Base-by-base conservation (phyloP, 2,329 filamentous ascomycete species). In the Pseudomassariella vexata region DNA sequence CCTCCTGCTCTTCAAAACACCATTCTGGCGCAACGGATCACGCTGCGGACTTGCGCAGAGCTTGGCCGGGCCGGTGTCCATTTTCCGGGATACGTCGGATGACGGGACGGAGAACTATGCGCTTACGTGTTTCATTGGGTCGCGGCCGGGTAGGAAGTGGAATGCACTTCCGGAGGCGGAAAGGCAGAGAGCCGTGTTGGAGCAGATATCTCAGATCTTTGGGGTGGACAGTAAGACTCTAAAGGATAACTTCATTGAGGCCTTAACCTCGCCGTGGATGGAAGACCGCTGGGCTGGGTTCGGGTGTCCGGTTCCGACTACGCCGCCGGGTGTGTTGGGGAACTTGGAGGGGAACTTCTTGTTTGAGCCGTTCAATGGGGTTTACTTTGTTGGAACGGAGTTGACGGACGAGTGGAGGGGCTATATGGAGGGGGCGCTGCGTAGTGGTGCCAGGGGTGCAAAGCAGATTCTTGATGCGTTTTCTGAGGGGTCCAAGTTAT, bases 381-480 rank as follows among this genome's bases (percentile, higher is more conserved):
- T 74, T 4, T 63, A 75, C 41, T 77, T 75, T 41, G 68, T 62
- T 3, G 72, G 73, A 0, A 74, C 71, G 0, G 73, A 77, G 53
- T 69, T 63, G 1, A 60, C 64, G 1, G 55, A 45, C 3, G 61
- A 68, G 36, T 76, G 71, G 71, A 69, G 66, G 34, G 71, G 72
- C 0, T 76, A 75, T 44, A 74, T 77, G 68, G 73, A 77, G 38
- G 73, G 73, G 2, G 73, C 73, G 0, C 52, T 76, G 9, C 43
- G 62, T 5, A 63, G 56, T 30, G 72, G 73, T 2, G 56, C n/a
- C n/a, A n/a, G n/a, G n/a, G n/a, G n/a, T n/a, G n/a, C n/a, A n/a
- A n/a, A n/a, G n/a, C n/a, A n/a, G n/a, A n/a, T n/a, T n/a, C n/a
- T n/a, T n/a, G n/a, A n/a, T n/a, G n/a, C n/a, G n/a, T n/a, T n/a